phyloP scores from a whole-genome alignment of 2,329 filamentous ascomycete genomes.

The Zasmidium angulare region DNA sequence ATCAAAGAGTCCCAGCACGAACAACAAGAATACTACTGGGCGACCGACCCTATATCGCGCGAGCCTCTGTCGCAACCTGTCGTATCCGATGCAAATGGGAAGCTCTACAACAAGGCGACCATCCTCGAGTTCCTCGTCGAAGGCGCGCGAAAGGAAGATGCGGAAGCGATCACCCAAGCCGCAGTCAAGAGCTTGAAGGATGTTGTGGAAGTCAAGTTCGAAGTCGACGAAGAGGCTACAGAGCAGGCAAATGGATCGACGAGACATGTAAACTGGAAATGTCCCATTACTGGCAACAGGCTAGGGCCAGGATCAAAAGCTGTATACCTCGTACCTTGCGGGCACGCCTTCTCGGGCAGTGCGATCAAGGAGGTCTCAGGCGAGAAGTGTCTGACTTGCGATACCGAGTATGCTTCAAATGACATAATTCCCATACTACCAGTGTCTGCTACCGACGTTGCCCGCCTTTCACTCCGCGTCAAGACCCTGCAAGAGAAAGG shows the following conservation, averaged over 20 bases:
- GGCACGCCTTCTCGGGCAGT: slow-evolving; percentile 87
- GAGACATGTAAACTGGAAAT: slow-evolving; percentile 66
- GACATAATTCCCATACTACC: slow-evolving; percentile 85
- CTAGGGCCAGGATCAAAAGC: slow-evolving; percentile 76
- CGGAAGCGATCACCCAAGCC: slow-evolving; percentile 60
- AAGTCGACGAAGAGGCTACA: slow-evolving; percentile 48
- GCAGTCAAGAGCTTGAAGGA: slow-evolving; percentile 79
- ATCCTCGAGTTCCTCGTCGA: slow-evolving; percentile 69
- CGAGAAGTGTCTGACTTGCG: slow-evolving; percentile 67
- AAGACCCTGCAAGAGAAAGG: slow-evolving; percentile 70
- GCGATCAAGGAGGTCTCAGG: slow-evolving; percentile 66
- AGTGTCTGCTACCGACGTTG: slow-evolving; percentile 67
- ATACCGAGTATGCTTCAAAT: slow-evolving; percentile 66
- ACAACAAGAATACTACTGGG: slow-evolving; percentile 83
- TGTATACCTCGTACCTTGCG: slow-evolving; percentile 90
- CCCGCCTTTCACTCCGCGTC: slow-evolving; percentile 63
- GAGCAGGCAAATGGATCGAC: slow-evolving; percentile 39
- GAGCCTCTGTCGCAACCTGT: slow-evolving; percentile 70
- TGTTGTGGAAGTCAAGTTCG: slow-evolving; percentile 81
- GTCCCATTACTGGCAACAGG: slow-evolving; percentile 83
- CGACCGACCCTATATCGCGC: slow-evolving; percentile 81
- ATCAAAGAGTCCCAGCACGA: slow-evolving; percentile 86
- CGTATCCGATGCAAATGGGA: slow-evolving; percentile 80
- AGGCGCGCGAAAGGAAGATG: slow-evolving; percentile 56
- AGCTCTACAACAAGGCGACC: slow-evolving; percentile 92